Evolutionary conservation across 495 filamentous ascomycete genomes (phyloP), one percentile per base, ranked within the genome.

Genomic region (Filosporella fistucella): DNA sequence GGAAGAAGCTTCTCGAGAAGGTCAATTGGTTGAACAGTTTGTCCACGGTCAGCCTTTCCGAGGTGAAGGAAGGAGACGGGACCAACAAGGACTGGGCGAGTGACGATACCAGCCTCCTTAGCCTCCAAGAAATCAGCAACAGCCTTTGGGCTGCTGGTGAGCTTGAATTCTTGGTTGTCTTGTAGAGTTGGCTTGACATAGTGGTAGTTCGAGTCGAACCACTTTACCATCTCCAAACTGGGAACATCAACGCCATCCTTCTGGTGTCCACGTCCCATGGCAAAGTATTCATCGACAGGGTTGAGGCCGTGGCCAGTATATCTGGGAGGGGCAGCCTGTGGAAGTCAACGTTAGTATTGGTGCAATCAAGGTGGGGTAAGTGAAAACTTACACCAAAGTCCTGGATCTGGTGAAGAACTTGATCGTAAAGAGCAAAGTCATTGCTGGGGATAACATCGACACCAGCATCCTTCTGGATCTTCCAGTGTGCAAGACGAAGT

Each of bases 121-220:
- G 93, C 93, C 81, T 98, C 93, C 47, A 86, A 72, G 81, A 90
- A 98, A 67, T 98, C 88, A 56, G 69, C 74, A 54, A 98, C 85
- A 58, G 93, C 89, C 82, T 98, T 98, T 64, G 93, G 90, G 69
- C 86, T 79, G 49, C 77, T 64, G 52, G 75, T 70, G 43, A 98
- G 88, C 69, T 87, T 87, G 84, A 97, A 98, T 54, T 77, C 80
- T 80, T 98, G 93, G 77, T 86, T 84, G 71, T 96, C 85, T 70
- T 95, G 86, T 47, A 98, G 79, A 49, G 93, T 96, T 49, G 93
- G 93, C 81, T 96, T 96, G 71, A 97, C 93, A 75, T 97, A 97
- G 80, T 98, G 93, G 82, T 98, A 98, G 84, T 98, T 98, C 56
- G 89, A 95, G 78, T 98, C 93, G 68, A 98, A 98, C 93, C 94